A percentile compares a stretch with the other conserved stretches of the same genome.
These are phyloP conservation scores for Cyathus striatus DNA, from an alignment of 768 basidiomycete genomes.

Conservation along the genomic window DNA sequence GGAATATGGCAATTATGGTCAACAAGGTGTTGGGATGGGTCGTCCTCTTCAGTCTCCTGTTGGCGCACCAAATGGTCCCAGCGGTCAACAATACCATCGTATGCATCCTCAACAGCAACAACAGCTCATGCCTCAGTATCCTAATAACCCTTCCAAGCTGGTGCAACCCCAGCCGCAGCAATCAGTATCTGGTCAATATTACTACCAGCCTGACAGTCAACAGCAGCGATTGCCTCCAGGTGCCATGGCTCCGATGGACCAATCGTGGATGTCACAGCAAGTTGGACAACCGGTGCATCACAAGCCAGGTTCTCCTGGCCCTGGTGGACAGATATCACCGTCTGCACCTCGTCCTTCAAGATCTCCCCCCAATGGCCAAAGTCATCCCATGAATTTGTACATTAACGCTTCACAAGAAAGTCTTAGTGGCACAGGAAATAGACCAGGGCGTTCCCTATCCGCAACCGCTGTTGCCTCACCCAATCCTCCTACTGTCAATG, in stretches of 20 bases:
- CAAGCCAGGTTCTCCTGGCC: constrained; percentile 28
- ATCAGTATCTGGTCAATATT: constrained; percentile 27
- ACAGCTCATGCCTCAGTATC: constrained; percentile 15
- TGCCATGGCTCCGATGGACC: constrained; percentile 52
- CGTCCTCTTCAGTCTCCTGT: constrained; percentile 12
- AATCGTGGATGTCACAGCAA: constrained; percentile 29
- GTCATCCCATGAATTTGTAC: constrained; percentile 6
- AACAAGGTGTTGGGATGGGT: constrained; percentile 20
- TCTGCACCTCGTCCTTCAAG: constrained; percentile 12
- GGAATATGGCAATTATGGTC: constrained; percentile 57
- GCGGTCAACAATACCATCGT: constrained; percentile 25
- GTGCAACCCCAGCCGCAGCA: constrained; percentile 22
- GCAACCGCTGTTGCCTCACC: constrained; percentile 49
- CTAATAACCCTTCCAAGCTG: constrained; percentile 18
- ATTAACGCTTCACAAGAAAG: constrained; percentile 30
- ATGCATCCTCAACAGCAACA: constrained; percentile 14
- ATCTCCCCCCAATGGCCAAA: background rate
- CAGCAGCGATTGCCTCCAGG: constrained; percentile 51
- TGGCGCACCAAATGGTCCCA: constrained; percentile 8
- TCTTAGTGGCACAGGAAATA: constrained; percentile 21
- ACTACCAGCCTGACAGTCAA: constrained; percentile 30
- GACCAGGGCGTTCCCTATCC: constrained; percentile 63
- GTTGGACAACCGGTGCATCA: constrained; percentile 15
- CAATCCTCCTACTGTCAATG: constrained; percentile 34
- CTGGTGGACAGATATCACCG: constrained; percentile 50